Percentiles rank a stretch among this genome's conserved stretches.
phyloP scores from a whole-genome alignment of 108 stramenopile species.

The Licmophora abbreviata region DNA sequence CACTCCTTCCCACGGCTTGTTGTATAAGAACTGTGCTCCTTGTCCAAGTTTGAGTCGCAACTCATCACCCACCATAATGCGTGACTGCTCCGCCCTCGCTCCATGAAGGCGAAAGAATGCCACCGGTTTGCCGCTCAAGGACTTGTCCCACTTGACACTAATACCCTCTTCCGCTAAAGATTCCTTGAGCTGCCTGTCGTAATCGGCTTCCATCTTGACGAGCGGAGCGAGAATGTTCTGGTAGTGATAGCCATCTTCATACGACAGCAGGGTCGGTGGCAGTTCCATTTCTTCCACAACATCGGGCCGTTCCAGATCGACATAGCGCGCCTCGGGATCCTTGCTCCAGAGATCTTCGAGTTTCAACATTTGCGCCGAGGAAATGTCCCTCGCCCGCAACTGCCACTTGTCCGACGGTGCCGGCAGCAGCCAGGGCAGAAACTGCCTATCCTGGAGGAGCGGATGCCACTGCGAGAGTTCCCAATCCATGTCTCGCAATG shows the following conservation, averaged over 20 bases:
- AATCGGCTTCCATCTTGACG: slow-evolving; percentile 97
- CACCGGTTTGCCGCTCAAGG: slow-evolving; percentile 77
- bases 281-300: slow-evolving; percentile 80
- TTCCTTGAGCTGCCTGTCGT: slow-evolving; percentile 94
- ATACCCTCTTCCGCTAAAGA: slow-evolving; percentile 83
- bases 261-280: slow-evolving; percentile 74
- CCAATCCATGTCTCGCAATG: slow-evolving; percentile 97
- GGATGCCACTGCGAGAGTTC: slow-evolving; percentile 94
- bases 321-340: slow-evolving; percentile 87
- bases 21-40: slow-evolving; percentile 72
- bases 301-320: slow-evolving; percentile 85
- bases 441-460: slow-evolving; percentile 88
- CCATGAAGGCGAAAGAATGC: slow-evolving; percentile 79
- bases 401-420: slow-evolving; percentile 76
- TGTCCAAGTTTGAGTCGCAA: slow-evolving; percentile 79
- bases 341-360: slow-evolving; percentile 91
- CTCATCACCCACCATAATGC: slow-evolving; percentile 93
- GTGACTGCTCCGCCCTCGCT: slow-evolving; percentile 58
- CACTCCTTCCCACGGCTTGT: slow-evolving; percentile 83
- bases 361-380: slow-evolving; percentile 84
- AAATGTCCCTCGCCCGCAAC: slow-evolving; percentile 74
- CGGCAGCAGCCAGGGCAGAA: slow-evolving; percentile 82
- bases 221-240: slow-evolving; percentile 95
- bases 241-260: slow-evolving; percentile 98
- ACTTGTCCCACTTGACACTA: slow-evolving; percentile 88